Conservation (phyloP, 2,329 filamentous ascomycete species). For the Celoporthe dispersa region DNA sequence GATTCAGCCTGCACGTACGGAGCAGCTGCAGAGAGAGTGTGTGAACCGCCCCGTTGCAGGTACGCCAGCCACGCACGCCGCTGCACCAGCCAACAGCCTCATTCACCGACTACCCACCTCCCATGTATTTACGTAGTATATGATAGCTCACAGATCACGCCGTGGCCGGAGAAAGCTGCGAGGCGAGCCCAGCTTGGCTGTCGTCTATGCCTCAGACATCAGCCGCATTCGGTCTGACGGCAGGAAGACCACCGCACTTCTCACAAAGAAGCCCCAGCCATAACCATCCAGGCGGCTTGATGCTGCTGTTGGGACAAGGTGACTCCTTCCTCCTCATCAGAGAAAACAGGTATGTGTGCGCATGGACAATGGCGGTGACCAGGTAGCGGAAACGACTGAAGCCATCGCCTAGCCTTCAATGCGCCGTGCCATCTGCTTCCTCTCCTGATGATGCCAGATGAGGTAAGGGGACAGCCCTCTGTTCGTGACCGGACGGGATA, state of each 20-base stretch:
- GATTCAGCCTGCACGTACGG: slow-evolving; percentile 7
- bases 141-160: background rate
- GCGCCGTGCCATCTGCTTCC: background rate
- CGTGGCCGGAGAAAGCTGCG: background rate
- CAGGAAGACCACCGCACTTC: background rate
- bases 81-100: slow-evolving; percentile 4
- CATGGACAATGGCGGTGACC: slow-evolving; percentile 23
- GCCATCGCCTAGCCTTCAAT: background rate
- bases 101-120: background rate
- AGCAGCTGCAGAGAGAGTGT: background rate
- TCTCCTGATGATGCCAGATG: background rate
- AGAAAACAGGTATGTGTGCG: background rate
- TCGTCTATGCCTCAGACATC: slow-evolving; percentile 23
- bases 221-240: slow-evolving; percentile 24
- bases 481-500: background rate
- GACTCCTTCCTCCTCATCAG: background rate
- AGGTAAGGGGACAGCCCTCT: background rate
- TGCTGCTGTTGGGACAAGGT: background rate
- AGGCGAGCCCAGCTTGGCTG: slow-evolving; percentile 1
- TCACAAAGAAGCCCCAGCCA: slow-evolving; percentile 7
- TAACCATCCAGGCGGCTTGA: background rate
- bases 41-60: background rate
- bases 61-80: slow-evolving; percentile 2
- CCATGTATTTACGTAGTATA: background rate
- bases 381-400: background rate